phyloP scores from a whole-genome alignment of 805 yeast species.

The Saccharomycopsis fodiens region DNA sequence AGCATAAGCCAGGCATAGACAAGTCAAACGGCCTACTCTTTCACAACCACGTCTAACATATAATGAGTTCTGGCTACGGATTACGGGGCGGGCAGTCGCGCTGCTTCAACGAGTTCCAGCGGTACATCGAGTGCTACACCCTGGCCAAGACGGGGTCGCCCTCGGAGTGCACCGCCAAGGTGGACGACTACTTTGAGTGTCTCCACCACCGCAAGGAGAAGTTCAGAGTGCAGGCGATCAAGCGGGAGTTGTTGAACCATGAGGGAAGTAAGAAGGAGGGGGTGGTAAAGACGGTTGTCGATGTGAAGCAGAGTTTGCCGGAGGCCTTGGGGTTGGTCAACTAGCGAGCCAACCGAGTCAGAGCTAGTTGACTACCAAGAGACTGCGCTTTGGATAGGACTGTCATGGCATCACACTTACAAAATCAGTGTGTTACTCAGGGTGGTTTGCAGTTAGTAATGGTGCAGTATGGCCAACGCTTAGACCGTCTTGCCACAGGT shows the following conservation, averaged over 20 bases:
- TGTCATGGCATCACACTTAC: too few species aligned
- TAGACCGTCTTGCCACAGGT: too few species aligned
- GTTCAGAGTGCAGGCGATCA: slow-evolving; percentile 23
- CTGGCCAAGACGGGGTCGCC: slow-evolving; percentile 31
- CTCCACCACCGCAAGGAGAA: slow-evolving; percentile 41
- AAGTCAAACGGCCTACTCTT: too few species aligned
- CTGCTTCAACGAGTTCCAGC: slow-evolving; percentile 40
- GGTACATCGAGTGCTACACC: slow-evolving; percentile 39
- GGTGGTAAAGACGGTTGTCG: slow-evolving; percentile 15
- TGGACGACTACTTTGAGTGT: slow-evolving; percentile 44
- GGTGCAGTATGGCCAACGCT: too few species aligned
- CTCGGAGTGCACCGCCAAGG: slow-evolving; percentile 32
- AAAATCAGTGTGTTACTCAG: too few species aligned
- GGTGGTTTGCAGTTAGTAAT: too few species aligned
- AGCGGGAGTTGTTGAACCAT: slow-evolving; percentile 21
- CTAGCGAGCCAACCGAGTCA: too few species aligned
- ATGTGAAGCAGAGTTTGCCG: slow-evolving; percentile 21
- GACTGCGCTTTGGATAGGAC: too few species aligned
- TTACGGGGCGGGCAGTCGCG: slow-evolving; percentile 38
- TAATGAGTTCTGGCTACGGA: slow-evolving; percentile 33
- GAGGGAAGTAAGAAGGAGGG: slow-evolving; percentile 6
- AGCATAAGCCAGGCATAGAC: too few species aligned
- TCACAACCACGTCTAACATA: neutral
- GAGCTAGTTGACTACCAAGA: too few species aligned
- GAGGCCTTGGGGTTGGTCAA: slow-evolving; percentile 22